Percentiles rank a stretch among this genome's conserved stretches.
These are phyloP conservation scores for Myriosclerotinia scirpicola DNA, from an alignment of 2,329 filamentous ascomycete species.

Conservation along the genomic window DNA sequence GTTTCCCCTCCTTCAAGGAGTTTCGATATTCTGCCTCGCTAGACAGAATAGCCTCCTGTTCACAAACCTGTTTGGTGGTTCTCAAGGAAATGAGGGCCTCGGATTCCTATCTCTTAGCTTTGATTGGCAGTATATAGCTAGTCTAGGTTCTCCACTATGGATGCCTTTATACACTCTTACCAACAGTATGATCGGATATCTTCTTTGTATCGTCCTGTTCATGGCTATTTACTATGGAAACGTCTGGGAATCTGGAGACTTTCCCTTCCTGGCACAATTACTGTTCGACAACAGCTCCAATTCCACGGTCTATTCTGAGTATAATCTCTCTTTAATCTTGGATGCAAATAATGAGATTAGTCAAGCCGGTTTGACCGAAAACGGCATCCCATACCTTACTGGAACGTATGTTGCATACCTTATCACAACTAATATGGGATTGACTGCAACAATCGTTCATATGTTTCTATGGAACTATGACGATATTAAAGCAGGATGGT, in stretches of 20 bases:
- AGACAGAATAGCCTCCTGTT: constrained; percentile 46
- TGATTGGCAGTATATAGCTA: constrained; percentile 47
- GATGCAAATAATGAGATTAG: constrained; percentile 44
- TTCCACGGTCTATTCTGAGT: constrained; percentile 41
- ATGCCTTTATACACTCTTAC: constrained; percentile 41
- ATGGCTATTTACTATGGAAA: constrained; percentile 47
- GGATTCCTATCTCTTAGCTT: constrained; percentile 43
- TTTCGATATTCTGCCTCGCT: constrained; percentile 49
- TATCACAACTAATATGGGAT: constrained; percentile 47
- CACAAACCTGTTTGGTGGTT: constrained; percentile 51
- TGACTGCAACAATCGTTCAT: constrained; percentile 49
- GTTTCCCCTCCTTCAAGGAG: constrained; percentile 50
- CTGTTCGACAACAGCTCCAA: constrained; percentile 45
- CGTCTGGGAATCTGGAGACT: constrained; percentile 43
- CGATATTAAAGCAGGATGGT: constrained; percentile 44
- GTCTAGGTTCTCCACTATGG: constrained; percentile 31
- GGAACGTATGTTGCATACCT: constrained; percentile 44
- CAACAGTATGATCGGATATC: constrained; percentile 38
- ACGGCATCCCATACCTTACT: constrained; percentile 47
- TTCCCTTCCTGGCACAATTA: constrained; percentile 47
- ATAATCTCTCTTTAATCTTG: constrained; percentile 48
- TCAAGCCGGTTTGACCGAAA: constrained; percentile 37
- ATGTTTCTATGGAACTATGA: constrained; percentile 45
- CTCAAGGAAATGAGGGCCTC: constrained; percentile 47
- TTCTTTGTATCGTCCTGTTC: constrained; percentile 41